Conservation (phyloP, 306 rosid species). For the Urtica urens region DNA sequence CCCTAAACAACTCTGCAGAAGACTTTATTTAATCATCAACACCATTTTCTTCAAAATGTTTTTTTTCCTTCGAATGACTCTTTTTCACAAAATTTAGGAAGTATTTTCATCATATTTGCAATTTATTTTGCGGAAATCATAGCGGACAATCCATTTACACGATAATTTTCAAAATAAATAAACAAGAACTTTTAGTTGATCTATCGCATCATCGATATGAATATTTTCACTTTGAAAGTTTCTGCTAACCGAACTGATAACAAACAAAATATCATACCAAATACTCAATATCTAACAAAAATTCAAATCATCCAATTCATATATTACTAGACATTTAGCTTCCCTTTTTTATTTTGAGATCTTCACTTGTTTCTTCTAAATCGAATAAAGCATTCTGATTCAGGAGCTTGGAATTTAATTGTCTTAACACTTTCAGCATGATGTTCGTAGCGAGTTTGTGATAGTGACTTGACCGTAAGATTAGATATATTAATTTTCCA, state of each 20-base stretch:
- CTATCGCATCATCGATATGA: not conserved
- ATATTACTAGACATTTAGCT: not conserved
- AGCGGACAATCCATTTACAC: not conserved
- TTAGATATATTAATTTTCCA: not conserved
- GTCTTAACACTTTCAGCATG: too few species aligned
- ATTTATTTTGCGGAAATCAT: constrained; percentile 3
- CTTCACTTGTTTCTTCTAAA: not conserved
- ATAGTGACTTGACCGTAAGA: too few species aligned
- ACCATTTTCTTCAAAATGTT: too few species aligned
- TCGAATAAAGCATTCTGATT: not conserved
- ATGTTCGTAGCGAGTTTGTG: too few species aligned
- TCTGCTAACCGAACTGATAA: not conserved
- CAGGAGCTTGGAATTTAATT: not conserved
- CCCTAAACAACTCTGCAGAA: too few species aligned
- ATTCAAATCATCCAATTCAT: not conserved
- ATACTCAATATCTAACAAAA: constrained; percentile 4
- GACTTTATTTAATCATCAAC: too few species aligned
- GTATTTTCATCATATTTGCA: not conserved
- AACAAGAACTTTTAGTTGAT: constrained; percentile 3
- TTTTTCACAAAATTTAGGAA: too few species aligned
- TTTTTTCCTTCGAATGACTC: too few species aligned
- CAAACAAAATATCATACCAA: constrained; percentile 16
- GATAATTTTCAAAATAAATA: not conserved
- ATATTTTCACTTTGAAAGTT: constrained; percentile 4
- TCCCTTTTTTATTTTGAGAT: not conserved